Evolutionary conservation across 345 rosid species (phyloP), one percentile per base, ranked within the genome.

Genomic region (Eucalyptus marginata): DNA sequence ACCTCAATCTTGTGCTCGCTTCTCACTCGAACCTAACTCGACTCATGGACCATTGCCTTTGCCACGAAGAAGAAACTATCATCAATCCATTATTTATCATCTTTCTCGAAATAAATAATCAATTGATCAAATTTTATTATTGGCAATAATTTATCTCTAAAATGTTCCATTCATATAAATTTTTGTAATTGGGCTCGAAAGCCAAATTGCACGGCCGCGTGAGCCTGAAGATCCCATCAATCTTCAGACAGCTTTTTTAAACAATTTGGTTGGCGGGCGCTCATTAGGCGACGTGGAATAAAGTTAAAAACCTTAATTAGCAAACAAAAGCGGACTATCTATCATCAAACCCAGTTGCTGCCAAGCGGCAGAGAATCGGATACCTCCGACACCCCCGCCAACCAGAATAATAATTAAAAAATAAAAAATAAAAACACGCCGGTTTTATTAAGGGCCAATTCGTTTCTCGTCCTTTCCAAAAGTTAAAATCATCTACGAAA

Each of bases 91-190:
- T 68, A 68, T 2, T 2, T 17, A 33, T 17, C 3, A 2, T 68
- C 7, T 33, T 9, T 3, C 1, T 0, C 2, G 10, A 2, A 68
- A 18, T 15, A 5, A 17, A 68, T 68, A 68, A 33, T 33, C 10
- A 68, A 1, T 3, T 2, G 3, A 68, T 8, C 0, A 8, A n/a
- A 64, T 8, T 17, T 68, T 16, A 33, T 5, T 3, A 5, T 5
- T 0, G 1, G 9, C 5, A 68, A 33, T 68, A 17, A 33, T 17
- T 33, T 33, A 13, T 2, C 0, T 10, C 6, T 66, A 15, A 0
- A 1, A 15, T 2, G 6, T 25, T 56, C 5, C 11, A 17, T 8
- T 8, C 44, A 5, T 16, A 4, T 8, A 33, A 33, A 2, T 8
- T n/a, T 68, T 9, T 3, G 2, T 68, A 9, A 16, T 17, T 6